Conservation (phyloP, 1,284 basidiomycete genomes). For the Malassezia vespertilionis region DNA sequence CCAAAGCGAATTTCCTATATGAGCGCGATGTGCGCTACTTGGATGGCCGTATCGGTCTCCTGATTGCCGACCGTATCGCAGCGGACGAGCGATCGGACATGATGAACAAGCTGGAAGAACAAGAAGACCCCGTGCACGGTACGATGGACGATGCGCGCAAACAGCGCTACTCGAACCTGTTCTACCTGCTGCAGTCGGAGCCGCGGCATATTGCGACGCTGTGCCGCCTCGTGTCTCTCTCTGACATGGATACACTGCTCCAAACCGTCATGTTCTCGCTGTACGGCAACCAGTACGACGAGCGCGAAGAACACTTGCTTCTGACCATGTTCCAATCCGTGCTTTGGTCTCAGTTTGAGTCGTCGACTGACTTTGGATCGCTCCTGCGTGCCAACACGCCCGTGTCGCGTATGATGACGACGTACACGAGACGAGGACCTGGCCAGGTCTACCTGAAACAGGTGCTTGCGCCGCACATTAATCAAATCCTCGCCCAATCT, state of each 20-base stretch:
- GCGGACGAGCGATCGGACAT: constrained; percentile 58
- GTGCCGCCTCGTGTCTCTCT: constrained; percentile 87
- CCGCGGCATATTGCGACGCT: constrained; percentile 90
- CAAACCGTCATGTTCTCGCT: constrained; percentile 99
- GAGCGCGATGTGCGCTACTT: constrained; percentile 97
- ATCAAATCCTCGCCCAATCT: constrained; percentile 94
- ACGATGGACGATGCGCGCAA: constrained; percentile 77
- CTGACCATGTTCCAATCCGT: constrained; percentile 99
- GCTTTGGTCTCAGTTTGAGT: constrained; percentile 94
- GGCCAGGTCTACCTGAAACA: constrained; percentile 95
- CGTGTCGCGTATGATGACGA: constrained; percentile 99
- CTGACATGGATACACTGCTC: constrained; percentile 93
- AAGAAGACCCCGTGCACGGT: constrained; percentile 52
- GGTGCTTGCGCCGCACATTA: constrained; percentile 90
- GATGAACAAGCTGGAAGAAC: constrained; percentile 64
- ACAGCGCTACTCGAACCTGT: constrained; percentile 92
- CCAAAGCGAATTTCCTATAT: constrained; percentile 97
- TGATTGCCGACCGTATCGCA: constrained; percentile 97
- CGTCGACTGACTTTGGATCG: constrained; percentile 91
- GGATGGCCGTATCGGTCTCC: constrained; percentile 87
- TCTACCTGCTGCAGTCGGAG: constrained; percentile 94
- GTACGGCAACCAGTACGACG: constrained; percentile 99
- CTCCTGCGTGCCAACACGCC: constrained; percentile 94
- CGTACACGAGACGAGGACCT: constrained; percentile 91
- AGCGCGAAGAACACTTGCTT: constrained; percentile 90